These are phyloP conservation scores for Peltaster fructicola DNA, from an alignment of 2,329 filamentous ascomycete genomes.

Conservation along the genomic window DNA sequence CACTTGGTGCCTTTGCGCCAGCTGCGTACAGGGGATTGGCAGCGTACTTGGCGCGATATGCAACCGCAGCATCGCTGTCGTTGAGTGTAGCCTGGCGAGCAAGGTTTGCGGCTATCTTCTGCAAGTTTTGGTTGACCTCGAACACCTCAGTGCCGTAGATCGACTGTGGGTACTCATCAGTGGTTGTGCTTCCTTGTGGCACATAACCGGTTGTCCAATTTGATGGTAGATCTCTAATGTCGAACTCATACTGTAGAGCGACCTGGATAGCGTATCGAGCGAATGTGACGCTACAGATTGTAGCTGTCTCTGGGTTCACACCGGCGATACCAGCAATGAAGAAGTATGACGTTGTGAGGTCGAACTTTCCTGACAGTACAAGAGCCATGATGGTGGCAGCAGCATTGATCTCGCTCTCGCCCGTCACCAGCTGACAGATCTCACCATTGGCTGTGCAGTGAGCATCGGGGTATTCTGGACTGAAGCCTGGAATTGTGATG, in stretches of 20 bases:
- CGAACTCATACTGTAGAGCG: constrained; percentile 59
- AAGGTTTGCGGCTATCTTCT: constrained; percentile 18
- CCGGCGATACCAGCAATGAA: constrained; percentile 56
- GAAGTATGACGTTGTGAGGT: constrained; percentile 53
- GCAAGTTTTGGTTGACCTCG: constrained; percentile 23
- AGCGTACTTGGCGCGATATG: constrained; percentile 22
- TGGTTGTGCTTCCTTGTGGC: constrained; percentile 39
- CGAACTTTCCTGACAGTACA: constrained; percentile 42
- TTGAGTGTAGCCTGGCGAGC: constrained; percentile 20
- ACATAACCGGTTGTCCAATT: constrained; percentile 54
- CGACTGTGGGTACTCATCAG: constrained; percentile 24
- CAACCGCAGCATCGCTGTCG: constrained; percentile 19
- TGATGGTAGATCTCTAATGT: constrained; percentile 46
- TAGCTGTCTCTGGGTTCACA: constrained; percentile 50
- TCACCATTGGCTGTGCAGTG: constrained; percentile 44
- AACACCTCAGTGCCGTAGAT: constrained; percentile 28
- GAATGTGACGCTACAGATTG: constrained; percentile 49
- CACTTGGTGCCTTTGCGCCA: constrained; percentile 31
- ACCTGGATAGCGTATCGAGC: constrained; percentile 56
- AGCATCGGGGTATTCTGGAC: constrained; percentile 22
- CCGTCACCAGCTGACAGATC: constrained; percentile 52
- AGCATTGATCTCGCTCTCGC: constrained; percentile 52
- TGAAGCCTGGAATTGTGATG: constrained; percentile 18
- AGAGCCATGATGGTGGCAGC: constrained; percentile 48
- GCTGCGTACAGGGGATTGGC: constrained; percentile 20